Evolutionary conservation across 2,329 filamentous ascomycete species (phyloP), one percentile per base, ranked within the genome.

Genomic region (Claviceps citrina): DNA sequence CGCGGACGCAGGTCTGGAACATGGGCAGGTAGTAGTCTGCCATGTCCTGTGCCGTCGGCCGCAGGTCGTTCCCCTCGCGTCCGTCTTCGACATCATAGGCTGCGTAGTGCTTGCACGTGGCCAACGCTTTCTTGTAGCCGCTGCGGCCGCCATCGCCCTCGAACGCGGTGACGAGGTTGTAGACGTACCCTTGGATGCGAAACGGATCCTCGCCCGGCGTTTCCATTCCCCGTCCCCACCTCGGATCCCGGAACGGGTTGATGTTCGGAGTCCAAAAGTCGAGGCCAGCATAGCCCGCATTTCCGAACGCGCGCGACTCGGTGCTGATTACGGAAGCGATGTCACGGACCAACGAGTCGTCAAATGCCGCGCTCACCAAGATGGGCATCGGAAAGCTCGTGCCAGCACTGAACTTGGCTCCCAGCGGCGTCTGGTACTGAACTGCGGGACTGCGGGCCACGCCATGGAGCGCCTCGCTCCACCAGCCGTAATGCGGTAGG

Each of bases 181-280:
- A 62, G 3, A 71, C 68, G 41, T 75, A 77, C 5, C 55, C 54
- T 8, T 63, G 59, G 12, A 76, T 57, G 28, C 64, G 64, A 36
- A 65, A 62, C 0, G 66, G 58, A 45, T 77, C 72, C 50, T 76
- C 73, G 4, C 72, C 71, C 0, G 74, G 73, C 0, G 73, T 77
- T 49, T 78, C 72, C 45, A 69, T 65, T 0, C 74, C 75, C 7
- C 75, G 61, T 1, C 75, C 75, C 75, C 74, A 77, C 20, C 76
- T 60, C 0, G 76, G 75, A 49, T 78, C 74, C 28, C 68, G 68
- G 58, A 72, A 81, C 0, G 71, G 66, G 48, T 80, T 81, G 54
- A 81, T 76, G 49, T 81, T 80, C 0, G 78, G 78, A 0, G 78
- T 76, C 70, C 73, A 80, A 51, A 65, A 76, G 51, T 78, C 67